A percentile compares a stretch with the other conserved stretches of the same genome.
phyloP scores from a whole-genome alignment of 208 protist species.

The Borovskyia barvae region DNA sequence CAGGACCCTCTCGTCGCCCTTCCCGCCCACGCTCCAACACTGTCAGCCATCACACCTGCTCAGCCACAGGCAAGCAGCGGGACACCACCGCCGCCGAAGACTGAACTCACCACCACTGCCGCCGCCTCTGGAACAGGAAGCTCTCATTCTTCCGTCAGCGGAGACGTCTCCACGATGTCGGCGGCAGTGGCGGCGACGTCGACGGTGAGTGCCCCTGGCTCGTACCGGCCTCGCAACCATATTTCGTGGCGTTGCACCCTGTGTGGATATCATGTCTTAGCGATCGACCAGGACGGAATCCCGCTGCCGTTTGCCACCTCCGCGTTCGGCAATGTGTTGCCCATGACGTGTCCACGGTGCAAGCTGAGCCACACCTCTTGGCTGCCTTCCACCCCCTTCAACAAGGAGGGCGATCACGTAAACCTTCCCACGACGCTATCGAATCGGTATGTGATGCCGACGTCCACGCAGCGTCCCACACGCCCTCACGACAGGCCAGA shows the following conservation, averaged over 20 bases:
- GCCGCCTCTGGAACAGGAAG: no score
- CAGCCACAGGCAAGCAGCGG: no score
- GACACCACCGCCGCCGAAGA: no score
- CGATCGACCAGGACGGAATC: slow-evolving; percentile 76
- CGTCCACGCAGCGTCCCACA: not conserved
- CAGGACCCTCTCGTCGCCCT: no score
- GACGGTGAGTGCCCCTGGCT: not conserved
- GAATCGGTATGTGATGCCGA: slow-evolving; percentile 50
- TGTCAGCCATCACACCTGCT: no score
- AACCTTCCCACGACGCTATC: slow-evolving; percentile 74
- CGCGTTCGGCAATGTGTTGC: slow-evolving; percentile 67
- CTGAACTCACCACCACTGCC: no score
- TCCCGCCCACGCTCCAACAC: no score
- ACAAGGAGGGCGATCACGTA: slow-evolving; percentile 64
- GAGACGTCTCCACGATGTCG: not conserved
- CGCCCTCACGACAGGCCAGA: not conserved
- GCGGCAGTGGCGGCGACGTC: not conserved
- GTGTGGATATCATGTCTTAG: slow-evolving; percentile 78
- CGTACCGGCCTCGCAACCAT: slow-evolving; percentile 23
- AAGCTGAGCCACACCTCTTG: slow-evolving; percentile 71
- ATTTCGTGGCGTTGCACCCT: slow-evolving; percentile 79
- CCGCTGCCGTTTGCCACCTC: slow-evolving; percentile 64
- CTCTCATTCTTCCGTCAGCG: not conserved
- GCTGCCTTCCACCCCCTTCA: slow-evolving; percentile 65
- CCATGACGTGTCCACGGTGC: slow-evolving; percentile 77